These are phyloP conservation scores for Mucor lusitanicus DNA, from an alignment of 371 early-diverging fungal genomes.

Conservation along the genomic window DNA sequence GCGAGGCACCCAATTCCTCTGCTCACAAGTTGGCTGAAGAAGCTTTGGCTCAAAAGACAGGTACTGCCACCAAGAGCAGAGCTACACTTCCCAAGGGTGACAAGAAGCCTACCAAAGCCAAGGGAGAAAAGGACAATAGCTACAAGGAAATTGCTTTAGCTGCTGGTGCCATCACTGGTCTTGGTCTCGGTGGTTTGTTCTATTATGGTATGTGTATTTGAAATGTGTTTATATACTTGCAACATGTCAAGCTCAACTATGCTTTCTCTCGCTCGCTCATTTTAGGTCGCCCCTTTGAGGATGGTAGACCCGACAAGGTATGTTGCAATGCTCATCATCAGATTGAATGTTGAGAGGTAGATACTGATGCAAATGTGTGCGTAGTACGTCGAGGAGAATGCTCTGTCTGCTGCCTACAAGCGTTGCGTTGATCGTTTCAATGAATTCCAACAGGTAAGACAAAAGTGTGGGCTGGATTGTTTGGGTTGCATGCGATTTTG, in stretches of 20 bases:
- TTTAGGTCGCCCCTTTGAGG: neutral
- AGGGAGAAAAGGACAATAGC: slow-evolving; percentile 17
- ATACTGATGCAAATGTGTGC: neutral
- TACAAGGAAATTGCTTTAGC: slow-evolving; percentile 27
- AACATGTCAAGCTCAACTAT: neutral
- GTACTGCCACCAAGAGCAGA: slow-evolving; percentile 24
- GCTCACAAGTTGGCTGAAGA: slow-evolving; percentile 46
- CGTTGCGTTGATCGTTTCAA: slow-evolving; percentile 45
- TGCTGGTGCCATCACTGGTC: slow-evolving; percentile 27
- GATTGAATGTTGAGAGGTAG: too few relatives aligned
- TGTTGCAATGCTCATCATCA: neutral
- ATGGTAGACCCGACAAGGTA: slow-evolving; percentile 39
- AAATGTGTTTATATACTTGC: neutral
- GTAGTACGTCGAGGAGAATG: slow-evolving; percentile 43
- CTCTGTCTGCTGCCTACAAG: slow-evolving; percentile 39
- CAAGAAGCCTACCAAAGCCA: slow-evolving; percentile 51
- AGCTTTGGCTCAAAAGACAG: slow-evolving; percentile 51
- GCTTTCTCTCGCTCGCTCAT: neutral
- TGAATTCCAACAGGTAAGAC: slow-evolving; percentile 33
- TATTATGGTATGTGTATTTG: slow-evolving; percentile 27
- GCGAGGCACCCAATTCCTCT: slow-evolving; percentile 10
- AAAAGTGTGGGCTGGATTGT: neutral
- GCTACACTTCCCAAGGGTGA: slow-evolving; percentile 56
- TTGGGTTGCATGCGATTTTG: neutral
- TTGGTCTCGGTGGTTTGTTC: slow-evolving; percentile 27